These are phyloP conservation scores for Chytriomyces confervae DNA, from an alignment of 192 early-diverging fungal species.

Conservation along the genomic window DNA sequence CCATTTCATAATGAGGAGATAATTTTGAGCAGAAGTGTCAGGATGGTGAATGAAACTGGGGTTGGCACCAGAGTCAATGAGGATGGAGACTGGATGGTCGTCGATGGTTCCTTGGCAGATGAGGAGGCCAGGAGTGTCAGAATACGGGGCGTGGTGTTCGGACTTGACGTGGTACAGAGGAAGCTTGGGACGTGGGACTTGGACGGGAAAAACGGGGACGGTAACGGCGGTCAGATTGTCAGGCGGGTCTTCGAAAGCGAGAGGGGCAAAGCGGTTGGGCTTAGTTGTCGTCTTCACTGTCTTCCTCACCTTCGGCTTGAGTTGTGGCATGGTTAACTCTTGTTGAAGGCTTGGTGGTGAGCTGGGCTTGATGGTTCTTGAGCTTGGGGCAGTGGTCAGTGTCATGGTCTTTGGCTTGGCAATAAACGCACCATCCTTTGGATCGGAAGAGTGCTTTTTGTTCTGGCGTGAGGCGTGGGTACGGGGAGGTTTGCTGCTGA, in stretches of 20 bases:
- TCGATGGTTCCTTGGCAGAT: not conserved
- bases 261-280: too few relatives aligned
- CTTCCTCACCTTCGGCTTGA: too few relatives aligned
- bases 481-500: not conserved
- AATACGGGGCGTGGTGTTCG: too few relatives aligned
- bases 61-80: slow-evolving; percentile 1
- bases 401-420: not conserved
- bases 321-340: not conserved
- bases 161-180: not conserved
- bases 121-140: not conserved
- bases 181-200: too few relatives aligned
- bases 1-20: too few relatives aligned
- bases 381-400: not conserved
- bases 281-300: too few relatives aligned
- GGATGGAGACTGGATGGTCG: not conserved
- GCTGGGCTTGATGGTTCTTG: not conserved
- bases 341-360: not conserved
- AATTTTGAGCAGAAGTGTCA: too few relatives aligned
- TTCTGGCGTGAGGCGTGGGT: not conserved
- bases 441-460: not conserved
- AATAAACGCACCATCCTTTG: not conserved
- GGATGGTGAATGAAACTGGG: too few relatives aligned
- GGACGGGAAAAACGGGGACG: too few relatives aligned
- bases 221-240: too few relatives aligned
- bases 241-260: too few relatives aligned